A percentile compares a stretch with the other conserved stretches of the same genome.
phyloP scores from a whole-genome alignment of 2,329 filamentous ascomycete genomes.

The Bipolaris zeicola region DNA sequence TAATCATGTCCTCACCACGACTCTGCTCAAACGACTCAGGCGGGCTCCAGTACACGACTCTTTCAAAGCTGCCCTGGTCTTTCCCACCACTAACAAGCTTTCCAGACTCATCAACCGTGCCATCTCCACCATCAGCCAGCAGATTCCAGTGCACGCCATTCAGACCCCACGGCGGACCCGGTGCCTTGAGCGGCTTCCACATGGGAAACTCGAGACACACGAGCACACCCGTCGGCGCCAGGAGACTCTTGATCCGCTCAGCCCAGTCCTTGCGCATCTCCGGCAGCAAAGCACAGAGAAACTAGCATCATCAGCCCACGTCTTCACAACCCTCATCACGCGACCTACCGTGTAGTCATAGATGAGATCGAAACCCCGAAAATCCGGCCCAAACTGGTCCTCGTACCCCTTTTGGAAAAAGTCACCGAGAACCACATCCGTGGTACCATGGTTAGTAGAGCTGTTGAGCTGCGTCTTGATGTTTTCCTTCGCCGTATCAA shows the following conservation, averaged over 20 bases:
- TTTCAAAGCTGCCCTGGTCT: slow-evolving; percentile 15
- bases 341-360: slow-evolving; percentile 63
- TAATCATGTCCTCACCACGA: slow-evolving; percentile 23
- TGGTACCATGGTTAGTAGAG: slow-evolving; percentile 36
- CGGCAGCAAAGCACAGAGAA: slow-evolving; percentile 64
- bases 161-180: slow-evolving; percentile 75
- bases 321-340: background rate
- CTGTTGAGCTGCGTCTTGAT: slow-evolving; percentile 15
- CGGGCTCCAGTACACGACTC: slow-evolving; percentile 20
- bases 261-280: slow-evolving; percentile 61
- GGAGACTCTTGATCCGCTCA: slow-evolving; percentile 58
- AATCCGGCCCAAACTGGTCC: slow-evolving; percentile 37
- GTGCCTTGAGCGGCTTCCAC: slow-evolving; percentile 65
- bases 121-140: slow-evolving; percentile 17
- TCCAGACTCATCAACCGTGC: slow-evolving; percentile 18
- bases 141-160: slow-evolving; percentile 47
- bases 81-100: slow-evolving; percentile 3
- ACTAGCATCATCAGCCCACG: slow-evolving; percentile 47
- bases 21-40: slow-evolving; percentile 24
- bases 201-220: slow-evolving; percentile 76
- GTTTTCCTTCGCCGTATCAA: slow-evolving; percentile 27
- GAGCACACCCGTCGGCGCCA: slow-evolving; percentile 57
- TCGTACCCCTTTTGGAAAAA: slow-evolving; percentile 67
- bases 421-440: slow-evolving; percentile 65
- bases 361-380: slow-evolving; percentile 59